Evolutionary conservation across 192 early-diverging fungal species (phyloP), one percentile per base, ranked within the genome.

Genomic region (Phycomyces nitens): DNA sequence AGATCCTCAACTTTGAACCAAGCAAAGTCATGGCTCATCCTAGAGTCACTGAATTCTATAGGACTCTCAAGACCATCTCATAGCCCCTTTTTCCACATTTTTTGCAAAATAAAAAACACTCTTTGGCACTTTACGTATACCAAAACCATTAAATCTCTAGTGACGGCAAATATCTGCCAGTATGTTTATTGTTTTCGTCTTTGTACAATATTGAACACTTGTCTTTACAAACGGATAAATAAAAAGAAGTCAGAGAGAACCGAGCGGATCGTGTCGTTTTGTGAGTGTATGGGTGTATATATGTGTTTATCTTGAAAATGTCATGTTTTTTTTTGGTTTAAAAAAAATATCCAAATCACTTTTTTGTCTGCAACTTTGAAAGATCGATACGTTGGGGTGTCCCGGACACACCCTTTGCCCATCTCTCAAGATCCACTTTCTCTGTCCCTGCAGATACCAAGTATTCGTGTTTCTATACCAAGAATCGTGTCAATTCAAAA

Each of bases 11-110:
- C 43, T 92, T 94, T 69, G 53, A 73, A 29, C 77, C 79, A 6
- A 38, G 56, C 20, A 85, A 82, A 53, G 85, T 94, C 22, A 90
- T 84, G 85, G 88, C 81, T 0, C 87, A 92, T 73, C 83, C 77
- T 18, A 84, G 79, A 47, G 92, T 92, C 2, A 75, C 80, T 41
- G 69, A 75, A 39, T 94, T 86, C 63, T 94, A 94, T 50, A 71
- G 41, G 49, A 38, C 26, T 14, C 49, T 68, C 10, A 34, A 39
- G 29, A 26, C 40, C 1, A 41, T 68, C 21, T 62, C 41, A 42
- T 38, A 20, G 29, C 7, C 29, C 2, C 29, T 34, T 5, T 34
- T 34, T 34, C 29, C 29, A 34, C 29, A 34, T 34, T 34, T 2
- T 7, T 34, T 34, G 29, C 29, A 34, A 34, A 34, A 5, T 5